Evolutionary conservation across 805 yeast genomes (phyloP).

Genomic region (Novakomyces olei): DNA sequence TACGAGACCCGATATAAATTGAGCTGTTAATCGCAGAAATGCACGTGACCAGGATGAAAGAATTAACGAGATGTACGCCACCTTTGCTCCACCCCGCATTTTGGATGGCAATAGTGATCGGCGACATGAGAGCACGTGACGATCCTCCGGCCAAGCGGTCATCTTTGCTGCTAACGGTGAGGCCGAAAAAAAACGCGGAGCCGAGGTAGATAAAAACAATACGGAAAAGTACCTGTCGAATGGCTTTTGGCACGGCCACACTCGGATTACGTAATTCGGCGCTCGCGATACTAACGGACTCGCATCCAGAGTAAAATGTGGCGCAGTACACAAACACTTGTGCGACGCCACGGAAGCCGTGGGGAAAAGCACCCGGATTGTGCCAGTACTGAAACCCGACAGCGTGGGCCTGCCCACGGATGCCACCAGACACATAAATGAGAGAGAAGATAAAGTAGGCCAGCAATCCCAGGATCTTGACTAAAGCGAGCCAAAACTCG

Average conservation of each 20-base stretch:
- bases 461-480: conserved; percentile 32
- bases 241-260: conserved; percentile 38
- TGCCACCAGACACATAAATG: conserved; percentile 31
- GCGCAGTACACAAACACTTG: conserved; percentile 47
- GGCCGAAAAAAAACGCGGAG: conserved; percentile 30
- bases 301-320: conserved; percentile 38
- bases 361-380: conserved; percentile 44
- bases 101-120: conserved; percentile 51
- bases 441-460: conserved; percentile 39
- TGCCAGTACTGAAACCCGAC: conserved; percentile 35
- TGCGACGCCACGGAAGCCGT: conserved; percentile 40
- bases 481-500: conserved; percentile 31
- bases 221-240: conserved; percentile 57
- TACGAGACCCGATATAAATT: conserved; percentile 49
- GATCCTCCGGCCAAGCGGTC: conserved; percentile 25
- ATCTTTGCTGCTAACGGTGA: conserved; percentile 39
- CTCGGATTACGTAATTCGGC: conserved; percentile 48
- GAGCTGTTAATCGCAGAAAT: conserved; percentile 53
- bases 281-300: conserved; percentile 42
- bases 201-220: conserved; percentile 40
- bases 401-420: conserved; percentile 27
- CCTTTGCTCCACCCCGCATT: conserved; percentile 44
- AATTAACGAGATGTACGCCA: conserved; percentile 43
- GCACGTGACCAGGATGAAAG: conserved; percentile 42
- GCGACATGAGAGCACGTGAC: conserved; percentile 47